Base-by-base conservation (phyloP, 2,329 filamentous ascomycete genomes). In the Epichloe sylvatica region DNA sequence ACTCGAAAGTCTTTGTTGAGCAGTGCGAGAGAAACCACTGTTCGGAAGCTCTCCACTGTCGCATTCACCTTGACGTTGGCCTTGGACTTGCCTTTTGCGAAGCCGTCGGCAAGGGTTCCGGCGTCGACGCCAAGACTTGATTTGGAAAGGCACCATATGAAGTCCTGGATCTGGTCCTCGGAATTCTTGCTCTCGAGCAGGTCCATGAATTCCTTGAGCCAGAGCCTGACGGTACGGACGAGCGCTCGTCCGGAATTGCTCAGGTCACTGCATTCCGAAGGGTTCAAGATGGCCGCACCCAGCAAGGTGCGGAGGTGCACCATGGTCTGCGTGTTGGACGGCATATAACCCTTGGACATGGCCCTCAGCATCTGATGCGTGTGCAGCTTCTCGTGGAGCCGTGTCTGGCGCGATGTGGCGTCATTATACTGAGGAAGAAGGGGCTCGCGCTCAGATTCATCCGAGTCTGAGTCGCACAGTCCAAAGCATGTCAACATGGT, bases 351-450 rank as follows among this genome's bases (percentile, higher is more conserved):
- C 60, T 86, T 79, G 1, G 78, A 78, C 9, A 96, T 65, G 49
- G 91, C 91, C 48, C 86, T 78, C 30, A 89, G 64, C 84, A 95
- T 94, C 72, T 95, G 88, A 63, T 95, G 96, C 25, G 83, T 83
- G 68, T 95, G 91, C 53, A 97, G 77, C 73, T 95, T 96, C 65
- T 91, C 81, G 61, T 91, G 86, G 51, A 94, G 75, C 59, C 81
- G 74, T 45, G 81, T 75, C 74, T 95, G 86, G 49, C 90, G 70
- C 34, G 74, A 69, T 1, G 90, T 94, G 59, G 92, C 86, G 65
- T 94, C 84, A 59, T 81, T 74, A 72, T 92, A 92, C 59, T 81
- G 83, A 51, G 89, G 86, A 45, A 95, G 80, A 50, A 95, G 75
- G 54, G 89, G 89, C 60, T 89, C 74, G 47, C 80, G 83, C 61